These are phyloP conservation scores for Plasmodium billcollinsi DNA, from an alignment of 169 alveolate genomes.

Conservation along the genomic window DNA sequence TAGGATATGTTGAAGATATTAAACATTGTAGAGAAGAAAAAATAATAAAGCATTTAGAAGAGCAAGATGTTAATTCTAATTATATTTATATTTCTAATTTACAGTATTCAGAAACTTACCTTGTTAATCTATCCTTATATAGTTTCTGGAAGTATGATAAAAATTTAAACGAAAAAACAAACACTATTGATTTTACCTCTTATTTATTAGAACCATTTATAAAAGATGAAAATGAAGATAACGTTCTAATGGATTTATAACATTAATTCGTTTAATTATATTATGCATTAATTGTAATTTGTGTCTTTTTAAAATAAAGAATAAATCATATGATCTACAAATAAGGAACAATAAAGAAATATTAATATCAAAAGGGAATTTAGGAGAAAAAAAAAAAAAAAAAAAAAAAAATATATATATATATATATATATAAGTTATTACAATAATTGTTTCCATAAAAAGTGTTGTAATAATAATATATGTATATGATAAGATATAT, in stretches of 20 bases:
- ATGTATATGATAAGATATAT: too few species aligned
- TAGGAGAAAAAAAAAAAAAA: too few species aligned
- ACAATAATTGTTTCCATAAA: too few species aligned
- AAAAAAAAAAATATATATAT: too few species aligned
- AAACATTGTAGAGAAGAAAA: constrained; percentile 74
- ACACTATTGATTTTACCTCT: constrained; percentile 66
- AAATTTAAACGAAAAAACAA: constrained; percentile 21
- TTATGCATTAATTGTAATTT: too few species aligned
- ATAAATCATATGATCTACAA: too few species aligned
- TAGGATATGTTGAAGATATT: constrained; percentile 76
- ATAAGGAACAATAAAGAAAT: too few species aligned
- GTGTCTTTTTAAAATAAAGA: too few species aligned
- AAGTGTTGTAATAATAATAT: too few species aligned
- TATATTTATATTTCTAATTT: constrained; percentile 62
- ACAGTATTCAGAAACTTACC: constrained; percentile 65
- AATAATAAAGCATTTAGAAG: constrained; percentile 52
- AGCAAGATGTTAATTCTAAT: constrained; percentile 54
- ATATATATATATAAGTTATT: too few species aligned
- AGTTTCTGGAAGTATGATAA: constrained; percentile 76
- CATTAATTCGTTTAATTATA: too few species aligned
- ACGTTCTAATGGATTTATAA: constrained; percentile 64
- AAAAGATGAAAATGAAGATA: constrained; percentile 49
- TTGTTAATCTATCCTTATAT: constrained; percentile 64
- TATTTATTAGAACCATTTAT: constrained; percentile 74
- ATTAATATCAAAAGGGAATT: too few species aligned